Percentiles rank a stretch among this genome's conserved stretches.
phyloP scores from a whole-genome alignment of 2,329 filamentous ascomycete genomes.

The Tothia fuscella region DNA sequence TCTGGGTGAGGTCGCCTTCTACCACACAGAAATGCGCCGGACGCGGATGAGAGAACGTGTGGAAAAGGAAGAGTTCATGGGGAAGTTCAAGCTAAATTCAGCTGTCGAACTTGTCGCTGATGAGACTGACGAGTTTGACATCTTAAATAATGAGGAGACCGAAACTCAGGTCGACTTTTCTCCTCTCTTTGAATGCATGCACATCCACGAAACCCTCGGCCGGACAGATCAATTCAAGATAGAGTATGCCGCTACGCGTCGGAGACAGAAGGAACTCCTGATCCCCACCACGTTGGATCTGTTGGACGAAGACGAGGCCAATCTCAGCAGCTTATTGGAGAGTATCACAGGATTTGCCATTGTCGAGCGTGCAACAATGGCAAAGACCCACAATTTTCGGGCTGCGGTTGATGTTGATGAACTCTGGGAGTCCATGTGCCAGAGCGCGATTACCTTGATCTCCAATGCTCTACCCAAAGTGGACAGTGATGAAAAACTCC shows the following conservation, averaged over 20 bases:
- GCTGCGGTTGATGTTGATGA: slow-evolving; percentile 84
- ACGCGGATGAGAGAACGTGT: slow-evolving; percentile 72
- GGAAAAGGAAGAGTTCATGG: slow-evolving; percentile 61
- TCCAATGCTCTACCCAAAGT: slow-evolving; percentile 66
- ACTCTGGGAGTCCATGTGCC: slow-evolving; percentile 96
- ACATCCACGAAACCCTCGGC: slow-evolving; percentile 90
- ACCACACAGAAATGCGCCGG: slow-evolving; percentile 81
- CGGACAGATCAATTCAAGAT: slow-evolving; percentile 82
- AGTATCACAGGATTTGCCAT: slow-evolving; percentile 95
- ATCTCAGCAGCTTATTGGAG: slow-evolving; percentile 81
- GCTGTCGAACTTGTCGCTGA: slow-evolving; percentile 92
- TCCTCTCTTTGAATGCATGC: slow-evolving; percentile 84
- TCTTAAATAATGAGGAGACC: slow-evolving; percentile 70
- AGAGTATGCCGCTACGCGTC: slow-evolving; percentile 84
- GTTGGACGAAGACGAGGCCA: slow-evolving; percentile 68
- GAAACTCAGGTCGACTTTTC: slow-evolving; percentile 91
- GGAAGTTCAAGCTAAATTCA: slow-evolving; percentile 84
- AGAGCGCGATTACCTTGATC: slow-evolving; percentile 71
- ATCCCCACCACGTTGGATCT: slow-evolving; percentile 67
- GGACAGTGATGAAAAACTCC: slow-evolving; percentile 74
- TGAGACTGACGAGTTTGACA: slow-evolving; percentile 89
- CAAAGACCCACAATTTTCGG: slow-evolving; percentile 69
- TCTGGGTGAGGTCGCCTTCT: slow-evolving; percentile 89
- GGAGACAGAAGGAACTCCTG: slow-evolving; percentile 83
- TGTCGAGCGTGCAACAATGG: slow-evolving; percentile 88